These are phyloP conservation scores for Auriculariales sp. DNA, from an alignment of 768 basidiomycete species.

Conservation along the genomic window DNA sequence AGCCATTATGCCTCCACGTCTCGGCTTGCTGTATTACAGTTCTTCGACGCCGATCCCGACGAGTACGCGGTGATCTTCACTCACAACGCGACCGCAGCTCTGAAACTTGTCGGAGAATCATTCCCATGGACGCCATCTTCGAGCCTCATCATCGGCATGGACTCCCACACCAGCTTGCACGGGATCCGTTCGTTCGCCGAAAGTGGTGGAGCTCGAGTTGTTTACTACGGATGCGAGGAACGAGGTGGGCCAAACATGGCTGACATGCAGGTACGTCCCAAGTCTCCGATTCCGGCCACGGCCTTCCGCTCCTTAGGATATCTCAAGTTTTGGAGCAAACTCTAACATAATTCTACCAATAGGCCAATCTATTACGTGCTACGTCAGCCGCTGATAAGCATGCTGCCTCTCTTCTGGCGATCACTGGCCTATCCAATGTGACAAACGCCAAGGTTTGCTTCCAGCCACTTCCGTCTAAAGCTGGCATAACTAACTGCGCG, in stretches of 20 bases:
- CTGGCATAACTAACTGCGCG: not conserved
- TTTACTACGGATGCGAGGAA: slow-evolving; percentile 49
- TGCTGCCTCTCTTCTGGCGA: slow-evolving; percentile 48
- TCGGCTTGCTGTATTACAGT: slow-evolving; percentile 63
- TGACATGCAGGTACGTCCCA: slow-evolving; percentile 39
- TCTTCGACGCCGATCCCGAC: slow-evolving; percentile 60
- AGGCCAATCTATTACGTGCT: slow-evolving; percentile 41
- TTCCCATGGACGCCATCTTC: slow-evolving; percentile 54
- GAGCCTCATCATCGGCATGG: slow-evolving; percentile 50
- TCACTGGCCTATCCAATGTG: slow-evolving; percentile 74
- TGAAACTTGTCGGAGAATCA: slow-evolving; percentile 72
- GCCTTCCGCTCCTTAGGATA: not conserved
- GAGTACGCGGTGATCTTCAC: slow-evolving; percentile 70
- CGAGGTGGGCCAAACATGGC: slow-evolving; percentile 49
- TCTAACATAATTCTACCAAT: not conserved
- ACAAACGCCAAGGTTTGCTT: slow-evolving; percentile 46
- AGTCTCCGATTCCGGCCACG: not conserved
- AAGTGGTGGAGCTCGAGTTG: slow-evolving; percentile 36
- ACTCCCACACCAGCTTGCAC: slow-evolving; percentile 77
- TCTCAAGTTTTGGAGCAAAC: slow-evolving; percentile 4
- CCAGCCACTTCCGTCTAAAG: not conserved
- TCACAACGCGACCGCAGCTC: slow-evolving; percentile 60
- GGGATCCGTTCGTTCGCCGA: slow-evolving; percentile 63
- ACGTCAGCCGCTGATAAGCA: slow-evolving; percentile 30
- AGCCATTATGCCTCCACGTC: too few relatives aligned